phyloP scores from a whole-genome alignment of 2,329 filamentous ascomycete species.

The Botrytis medusae region DNA sequence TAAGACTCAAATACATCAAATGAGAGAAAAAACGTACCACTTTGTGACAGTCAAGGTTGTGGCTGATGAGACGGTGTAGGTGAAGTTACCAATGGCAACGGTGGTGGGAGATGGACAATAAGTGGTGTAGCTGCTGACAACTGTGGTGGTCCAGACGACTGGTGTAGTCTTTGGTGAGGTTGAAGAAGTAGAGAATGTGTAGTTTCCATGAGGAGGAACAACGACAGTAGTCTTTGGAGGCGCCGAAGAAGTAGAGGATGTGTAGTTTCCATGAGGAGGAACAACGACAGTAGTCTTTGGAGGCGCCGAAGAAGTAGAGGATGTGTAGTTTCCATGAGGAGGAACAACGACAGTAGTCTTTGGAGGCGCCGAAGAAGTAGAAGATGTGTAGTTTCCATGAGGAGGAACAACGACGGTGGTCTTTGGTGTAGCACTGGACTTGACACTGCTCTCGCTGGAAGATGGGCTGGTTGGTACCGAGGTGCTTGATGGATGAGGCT shows the following conservation, averaged over 20 bases:
- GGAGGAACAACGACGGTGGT: constrained; percentile 19
- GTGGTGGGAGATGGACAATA: constrained; percentile 26
- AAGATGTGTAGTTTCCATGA: constrained; percentile 9
- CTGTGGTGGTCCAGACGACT: constrained; percentile 18
- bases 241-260: constrained; percentile 4
- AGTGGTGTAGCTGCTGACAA: constrained; percentile 24
- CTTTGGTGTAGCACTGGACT: constrained; percentile 19
- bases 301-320: neutral
- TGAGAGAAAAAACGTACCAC: neutral
- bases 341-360: constrained; percentile 16
- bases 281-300: constrained; percentile 19
- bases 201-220: constrained; percentile 9
- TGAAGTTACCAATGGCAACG: constrained; percentile 27
- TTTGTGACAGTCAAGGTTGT: constrained; percentile 21
- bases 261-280: constrained; percentile 8
- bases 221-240: constrained; percentile 17
- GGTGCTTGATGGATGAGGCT: constrained; percentile 19
- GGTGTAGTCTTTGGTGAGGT: constrained; percentile 12
- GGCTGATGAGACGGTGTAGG: constrained; percentile 25
- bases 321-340: constrained; percentile 7
- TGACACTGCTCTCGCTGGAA: constrained; percentile 3
- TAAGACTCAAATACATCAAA: neutral
- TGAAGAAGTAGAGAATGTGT: constrained; percentile 14
- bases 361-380: constrained; percentile 1
- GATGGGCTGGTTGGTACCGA: constrained; percentile 7